A percentile compares a stretch with the other conserved stretches of the same genome.
phyloP scores from a whole-genome alignment of 2,329 filamentous ascomycete genomes.

The Fusarium sp. region DNA sequence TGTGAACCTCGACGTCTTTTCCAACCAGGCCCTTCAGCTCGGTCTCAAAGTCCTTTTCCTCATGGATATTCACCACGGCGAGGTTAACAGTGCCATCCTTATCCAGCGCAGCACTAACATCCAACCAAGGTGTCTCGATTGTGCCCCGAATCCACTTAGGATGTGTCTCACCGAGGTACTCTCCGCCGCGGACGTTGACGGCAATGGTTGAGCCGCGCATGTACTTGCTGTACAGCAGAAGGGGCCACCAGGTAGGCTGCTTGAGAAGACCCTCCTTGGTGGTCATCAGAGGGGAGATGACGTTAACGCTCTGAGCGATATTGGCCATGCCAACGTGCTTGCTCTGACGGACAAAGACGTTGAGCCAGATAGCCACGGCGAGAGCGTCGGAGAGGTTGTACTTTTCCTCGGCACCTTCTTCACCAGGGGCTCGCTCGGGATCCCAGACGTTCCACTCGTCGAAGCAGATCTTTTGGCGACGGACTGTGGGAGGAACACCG shows the following conservation, averaged over 20 bases:
- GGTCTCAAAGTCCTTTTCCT: slow-evolving; percentile 69
- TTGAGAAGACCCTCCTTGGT: slow-evolving; percentile 71
- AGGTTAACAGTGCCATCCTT: slow-evolving; percentile 71
- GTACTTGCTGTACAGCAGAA: slow-evolving; percentile 65
- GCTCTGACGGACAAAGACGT: slow-evolving; percentile 80
- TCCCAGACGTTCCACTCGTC: slow-evolving; percentile 92
- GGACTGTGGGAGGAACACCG: slow-evolving; percentile 68
- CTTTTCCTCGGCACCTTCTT: slow-evolving; percentile 77
- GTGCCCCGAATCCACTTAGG: slow-evolving; percentile 74
- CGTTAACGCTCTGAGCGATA: slow-evolving; percentile 82
- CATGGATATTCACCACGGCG: slow-evolving; percentile 79
- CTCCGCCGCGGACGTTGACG: slow-evolving; percentile 71
- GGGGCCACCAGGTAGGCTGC: slow-evolving; percentile 82
- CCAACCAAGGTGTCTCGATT: slow-evolving; percentile 77
- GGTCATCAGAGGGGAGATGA: slow-evolving; percentile 83
- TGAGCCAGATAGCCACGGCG: slow-evolving; percentile 80
- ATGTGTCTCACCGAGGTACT: slow-evolving; percentile 75
- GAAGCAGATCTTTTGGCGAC: slow-evolving; percentile 79
- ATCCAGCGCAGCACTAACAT: slow-evolving; percentile 72
- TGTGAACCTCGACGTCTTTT: slow-evolving; percentile 69
- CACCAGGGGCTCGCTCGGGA: slow-evolving; percentile 75
- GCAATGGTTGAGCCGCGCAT: slow-evolving; percentile 80
- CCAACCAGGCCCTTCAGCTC: slow-evolving; percentile 66
- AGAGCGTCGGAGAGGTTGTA: slow-evolving; percentile 82
- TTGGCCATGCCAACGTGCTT: slow-evolving; percentile 81